A percentile compares a stretch with the other conserved stretches of the same genome.
These are phyloP conservation scores for Orbilia brochopaga DNA, from an alignment of 2,329 filamentous ascomycete species.

Conservation along the genomic window DNA sequence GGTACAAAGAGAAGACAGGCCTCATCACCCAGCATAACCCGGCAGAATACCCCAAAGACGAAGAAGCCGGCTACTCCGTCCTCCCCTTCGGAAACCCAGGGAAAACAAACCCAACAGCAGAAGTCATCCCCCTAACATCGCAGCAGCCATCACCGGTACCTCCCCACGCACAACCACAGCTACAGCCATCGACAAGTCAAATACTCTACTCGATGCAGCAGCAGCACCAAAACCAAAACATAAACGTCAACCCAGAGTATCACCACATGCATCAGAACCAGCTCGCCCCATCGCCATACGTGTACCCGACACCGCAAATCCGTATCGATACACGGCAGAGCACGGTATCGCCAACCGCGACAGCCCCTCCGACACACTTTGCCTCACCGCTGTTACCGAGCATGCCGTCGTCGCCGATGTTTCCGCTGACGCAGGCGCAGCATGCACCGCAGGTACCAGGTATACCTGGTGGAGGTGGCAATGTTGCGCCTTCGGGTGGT, in stretches of 20 bases:
- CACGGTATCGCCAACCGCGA: slow-evolving; percentile 21
- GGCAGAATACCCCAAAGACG: slow-evolving; percentile 15
- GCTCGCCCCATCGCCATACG: slow-evolving; percentile 18
- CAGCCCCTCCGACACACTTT: slow-evolving; percentile 37
- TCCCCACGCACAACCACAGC: too few relatives aligned
- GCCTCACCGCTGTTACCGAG: slow-evolving; percentile 37
- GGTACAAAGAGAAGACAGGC: slow-evolving; percentile 35
- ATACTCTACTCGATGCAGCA: neutral
- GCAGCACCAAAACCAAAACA: neutral
- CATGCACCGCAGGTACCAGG: neutral
- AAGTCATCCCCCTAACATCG: neutral
- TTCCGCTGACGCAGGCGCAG: slow-evolving; percentile 17
- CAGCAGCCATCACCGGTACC: neutral
- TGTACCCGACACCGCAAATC: slow-evolving; percentile 30
- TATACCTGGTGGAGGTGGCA: neutral
- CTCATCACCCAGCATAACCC: slow-evolving; percentile 4
- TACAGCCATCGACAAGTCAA: neutral
- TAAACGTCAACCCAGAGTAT: neutral
- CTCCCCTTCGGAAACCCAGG: slow-evolving; percentile 7
- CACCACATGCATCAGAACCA: slow-evolving; percentile 3
- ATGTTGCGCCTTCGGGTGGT: neutral
- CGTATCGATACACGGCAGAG: slow-evolving; percentile 29
- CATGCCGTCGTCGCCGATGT: slow-evolving; percentile 41
- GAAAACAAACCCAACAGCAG: neutral
- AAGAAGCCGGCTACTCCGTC: slow-evolving; percentile 27